Evolutionary conservation across 1,284 basidiomycete species (phyloP).

Genomic region (Ustilago hordei): DNA sequence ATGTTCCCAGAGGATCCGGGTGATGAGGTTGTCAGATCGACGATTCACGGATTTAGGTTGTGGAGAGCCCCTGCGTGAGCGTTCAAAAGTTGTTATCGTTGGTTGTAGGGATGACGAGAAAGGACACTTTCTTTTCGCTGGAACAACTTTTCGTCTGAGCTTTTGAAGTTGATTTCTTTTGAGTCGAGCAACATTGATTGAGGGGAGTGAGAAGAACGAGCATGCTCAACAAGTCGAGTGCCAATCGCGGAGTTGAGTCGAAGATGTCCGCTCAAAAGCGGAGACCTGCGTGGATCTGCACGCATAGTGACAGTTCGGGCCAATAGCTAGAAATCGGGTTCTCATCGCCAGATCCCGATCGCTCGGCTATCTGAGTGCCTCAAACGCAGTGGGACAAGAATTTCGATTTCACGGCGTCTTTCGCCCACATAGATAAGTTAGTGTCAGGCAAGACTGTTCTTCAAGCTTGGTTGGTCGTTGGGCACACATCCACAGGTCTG

Average conservation of each 20-base stretch:
- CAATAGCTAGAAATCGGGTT: not conserved
- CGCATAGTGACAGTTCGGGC: not conserved
- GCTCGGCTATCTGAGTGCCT: not conserved
- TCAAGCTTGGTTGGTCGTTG: too few relatives aligned
- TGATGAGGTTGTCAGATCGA: constrained; percentile 55
- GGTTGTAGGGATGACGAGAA: not conserved
- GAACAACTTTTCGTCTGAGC: not conserved
- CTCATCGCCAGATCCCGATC: not conserved
- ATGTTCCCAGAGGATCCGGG: constrained; percentile 64
- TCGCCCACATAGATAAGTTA: not conserved
- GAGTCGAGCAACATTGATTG: not conserved
- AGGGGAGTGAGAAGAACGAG: not conserved
- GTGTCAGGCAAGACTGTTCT: too few relatives aligned
- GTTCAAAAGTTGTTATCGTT: not conserved
- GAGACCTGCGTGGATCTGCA: not conserved
- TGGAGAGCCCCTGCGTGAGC: constrained; percentile 27
- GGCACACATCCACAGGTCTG: not conserved
- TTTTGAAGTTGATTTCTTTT: not conserved
- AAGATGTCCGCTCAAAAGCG: not conserved
- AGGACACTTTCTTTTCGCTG: constrained; percentile 1
- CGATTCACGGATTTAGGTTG: constrained; percentile 56
- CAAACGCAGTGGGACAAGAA: not conserved
- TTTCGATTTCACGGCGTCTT: not conserved
- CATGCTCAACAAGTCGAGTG: not conserved
- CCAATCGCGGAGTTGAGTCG: too few relatives aligned